Conservation (phyloP, 2,329 filamentous ascomycete genomes). For the Alternaria postmessia region DNA sequence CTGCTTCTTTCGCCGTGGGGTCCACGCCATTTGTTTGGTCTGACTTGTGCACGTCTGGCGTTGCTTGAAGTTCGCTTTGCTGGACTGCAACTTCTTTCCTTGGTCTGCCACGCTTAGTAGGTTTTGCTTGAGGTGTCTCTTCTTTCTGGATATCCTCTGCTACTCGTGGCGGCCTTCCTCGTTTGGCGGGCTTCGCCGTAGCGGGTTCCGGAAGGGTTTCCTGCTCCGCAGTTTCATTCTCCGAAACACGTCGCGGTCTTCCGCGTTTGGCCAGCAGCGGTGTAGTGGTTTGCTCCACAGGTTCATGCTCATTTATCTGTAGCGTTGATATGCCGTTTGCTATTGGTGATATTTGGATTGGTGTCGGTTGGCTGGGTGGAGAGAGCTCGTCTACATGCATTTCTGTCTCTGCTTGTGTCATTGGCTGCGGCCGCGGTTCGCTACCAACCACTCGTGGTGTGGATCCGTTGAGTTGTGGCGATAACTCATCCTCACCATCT, state of each 20-base stretch:
- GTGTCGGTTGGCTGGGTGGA: slow-evolving; percentile 16
- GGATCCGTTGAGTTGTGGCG: slow-evolving; percentile 21
- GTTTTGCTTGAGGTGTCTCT: background rate
- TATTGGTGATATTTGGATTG: slow-evolving; percentile 13
- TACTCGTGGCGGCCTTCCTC: slow-evolving; percentile 13
- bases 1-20: slow-evolving; percentile 2
- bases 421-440: slow-evolving; percentile 5
- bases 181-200: slow-evolving; percentile 6
- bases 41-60: slow-evolving; percentile 22
- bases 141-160: slow-evolving; percentile 1
- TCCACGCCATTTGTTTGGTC: slow-evolving; percentile 12
- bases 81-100: slow-evolving; percentile 8
- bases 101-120: slow-evolving; percentile 26
- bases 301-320: background rate
- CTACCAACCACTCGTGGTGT: slow-evolving; percentile 9
- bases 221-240: background rate
- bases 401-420: slow-evolving; percentile 20
- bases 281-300: background rate
- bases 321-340: background rate
- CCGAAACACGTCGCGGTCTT: slow-evolving; percentile 10
- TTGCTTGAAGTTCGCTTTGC: slow-evolving; percentile 18
- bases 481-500: slow-evolving; percentile 42
- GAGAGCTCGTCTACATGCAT: slow-evolving; percentile 32
- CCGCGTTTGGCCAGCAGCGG: slow-evolving; percentile 8
- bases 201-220: background rate